Base-by-base conservation (phyloP, 495 filamentous ascomycete species). In the Geoglossum glabrum region DNA sequence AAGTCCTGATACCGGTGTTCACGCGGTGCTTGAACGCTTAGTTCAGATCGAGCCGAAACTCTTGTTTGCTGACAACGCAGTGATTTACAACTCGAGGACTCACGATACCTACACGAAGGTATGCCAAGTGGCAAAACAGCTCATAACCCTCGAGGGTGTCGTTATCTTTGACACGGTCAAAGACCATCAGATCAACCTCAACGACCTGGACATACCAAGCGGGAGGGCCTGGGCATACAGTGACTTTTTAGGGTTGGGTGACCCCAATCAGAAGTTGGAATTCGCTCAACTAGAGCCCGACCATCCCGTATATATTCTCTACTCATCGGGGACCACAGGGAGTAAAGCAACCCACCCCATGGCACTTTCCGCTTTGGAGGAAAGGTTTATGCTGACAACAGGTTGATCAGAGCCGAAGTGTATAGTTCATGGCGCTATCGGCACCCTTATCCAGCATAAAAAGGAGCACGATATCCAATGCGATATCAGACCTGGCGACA, bases 401-500 rank as follows among this genome's bases (percentile, higher is more conserved):
- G 15, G 9, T 19, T 52, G 25, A 13, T 4, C 17, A 52, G 81
- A 88, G 26, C 89, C 89, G 0, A 95, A 95, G 63, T 89, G 88
- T 61, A 95, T 95, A 62, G 84, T 92, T 1, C 89, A 95, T 68
- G 87, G 87, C 0, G 82, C 88, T 2, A 75, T 92, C 50, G 89
- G 89, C 0, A 94, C 89, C 1, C 69, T 95, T 10, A 76, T 95
- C 31, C 90, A 95, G 66, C 89, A 95, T 67, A 95, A 95, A 70
- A 96, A 96, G 65, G 90, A 95, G 66, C 87, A 90, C 66, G 73
- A 80, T 57, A 73, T 96, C 21, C 89, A 96, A 68, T 84, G 83
- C 64, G 82, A 85, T 27, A 80, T 96, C 62, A 72, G 71, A 7
- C 76, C 78, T 0, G 74, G 76, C 15, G 79, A 81, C 59, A 73